Evolutionary conservation across 768 basidiomycete genomes (phyloP), one percentile per base, ranked within the genome.

Genomic region (Coprinopsis sp.): DNA sequence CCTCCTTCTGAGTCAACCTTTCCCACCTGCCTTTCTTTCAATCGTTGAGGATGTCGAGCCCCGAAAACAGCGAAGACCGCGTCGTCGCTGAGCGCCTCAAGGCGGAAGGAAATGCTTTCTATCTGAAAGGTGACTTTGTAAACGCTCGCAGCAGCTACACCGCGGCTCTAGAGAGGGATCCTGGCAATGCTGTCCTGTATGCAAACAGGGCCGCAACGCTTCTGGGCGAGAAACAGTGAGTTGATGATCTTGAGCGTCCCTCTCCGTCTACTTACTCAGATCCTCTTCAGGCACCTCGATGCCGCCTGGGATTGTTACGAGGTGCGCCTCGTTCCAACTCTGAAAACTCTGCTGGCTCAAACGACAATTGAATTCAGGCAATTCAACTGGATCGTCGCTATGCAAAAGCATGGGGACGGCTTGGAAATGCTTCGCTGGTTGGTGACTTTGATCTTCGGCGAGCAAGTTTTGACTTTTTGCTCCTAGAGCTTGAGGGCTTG

Each of bases 181-280:
- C 62, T 7, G 54, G 57, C 16, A 71, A 72, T 51, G 67, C 72
- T 0, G 54, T 76, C 4, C 56, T 74, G 14, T 72, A 67, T 50
- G 64, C 68, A 19, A 77, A 76, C 54, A 68, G 73, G 13, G 71
- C 74, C 3, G 74, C 72, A n/a, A 64, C 64, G 41, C 57, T 56
- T 29, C 47, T 70, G 27, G 60, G 58, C 1, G 51, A 72, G 58
- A 65, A 67, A 46, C 63, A 60, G 72, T 71, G 28, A 33, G 56
- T 34, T 11, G 28, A 22, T 25, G 5, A 3, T 22, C n/a, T 8
- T 19, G 33, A 19, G 21, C 13, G 14, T 10, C 29, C 18, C 30
- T 34, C n/a, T n/a, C n/a, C n/a, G n/a, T 6, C 5, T 22, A 11
- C 7, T 37, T 13, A n/a, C 12, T 13, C 21, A 3, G 24, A 16